phyloP scores from a whole-genome alignment of 495 filamentous ascomycete genomes.

The Aspergillus asperescens region DNA sequence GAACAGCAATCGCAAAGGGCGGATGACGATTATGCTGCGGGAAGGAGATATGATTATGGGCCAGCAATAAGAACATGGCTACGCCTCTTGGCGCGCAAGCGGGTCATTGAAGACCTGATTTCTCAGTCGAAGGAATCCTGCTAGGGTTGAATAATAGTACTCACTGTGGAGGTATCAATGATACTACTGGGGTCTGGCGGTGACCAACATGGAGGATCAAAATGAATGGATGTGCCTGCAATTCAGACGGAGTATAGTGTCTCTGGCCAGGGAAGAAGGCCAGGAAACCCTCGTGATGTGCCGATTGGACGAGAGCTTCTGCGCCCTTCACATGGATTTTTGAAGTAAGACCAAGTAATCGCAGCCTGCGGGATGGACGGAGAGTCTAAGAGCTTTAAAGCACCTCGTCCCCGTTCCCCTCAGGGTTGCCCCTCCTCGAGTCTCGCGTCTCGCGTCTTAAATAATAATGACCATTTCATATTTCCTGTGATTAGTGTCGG shows the following conservation, averaged over 20 bases:
- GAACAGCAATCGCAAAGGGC: constrained; percentile 36
- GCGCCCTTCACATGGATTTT: constrained; percentile 2
- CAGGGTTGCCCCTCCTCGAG: not conserved
- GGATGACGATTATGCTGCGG: constrained; percentile 44
- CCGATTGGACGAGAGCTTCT: constrained; percentile 26
- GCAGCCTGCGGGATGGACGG: not conserved
- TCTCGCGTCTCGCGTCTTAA: not conserved
- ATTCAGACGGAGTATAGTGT: not conserved
- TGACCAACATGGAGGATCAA: not conserved
- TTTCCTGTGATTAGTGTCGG: not conserved
- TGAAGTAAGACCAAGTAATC: not conserved
- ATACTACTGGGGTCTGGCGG: not conserved
- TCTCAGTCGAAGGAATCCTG: too few species aligned
- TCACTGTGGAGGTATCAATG: too few species aligned
- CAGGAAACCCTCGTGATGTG: constrained; percentile 22
- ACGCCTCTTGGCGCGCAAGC: constrained; percentile 40
- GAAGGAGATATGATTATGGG: constrained; percentile 45
- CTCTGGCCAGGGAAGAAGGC: not conserved
- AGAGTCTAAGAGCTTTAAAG: not conserved
- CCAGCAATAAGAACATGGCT: constrained; percentile 43
- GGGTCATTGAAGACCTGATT: constrained; percentile 25
- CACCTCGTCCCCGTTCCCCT: not conserved
- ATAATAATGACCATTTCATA: not conserved
- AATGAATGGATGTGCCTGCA: not conserved
- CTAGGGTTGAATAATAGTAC: not conserved